Evolutionary conservation across 164 flowering plant genomes (phyloP).

Genomic region (Liquidambar formosana): DNA sequence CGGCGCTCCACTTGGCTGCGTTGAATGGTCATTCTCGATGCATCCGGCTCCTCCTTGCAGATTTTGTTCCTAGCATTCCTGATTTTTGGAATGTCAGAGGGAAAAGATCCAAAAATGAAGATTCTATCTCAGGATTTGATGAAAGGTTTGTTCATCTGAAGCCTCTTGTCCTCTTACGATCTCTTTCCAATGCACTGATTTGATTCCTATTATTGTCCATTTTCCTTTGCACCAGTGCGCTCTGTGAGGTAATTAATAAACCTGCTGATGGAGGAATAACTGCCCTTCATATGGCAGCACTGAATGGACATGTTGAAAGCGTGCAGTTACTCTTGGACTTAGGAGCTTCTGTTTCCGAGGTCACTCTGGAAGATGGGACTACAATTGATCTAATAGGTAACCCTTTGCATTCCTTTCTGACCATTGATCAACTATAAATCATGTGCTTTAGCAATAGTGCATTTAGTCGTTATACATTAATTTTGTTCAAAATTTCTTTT

Average conservation of each 20-base stretch:
- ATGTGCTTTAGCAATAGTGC: neutral
- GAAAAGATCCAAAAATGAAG: conserved; percentile 31
- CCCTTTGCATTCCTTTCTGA: neutral
- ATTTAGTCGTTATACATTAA: too few relatives aligned
- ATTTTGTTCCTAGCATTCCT: conserved; percentile 76
- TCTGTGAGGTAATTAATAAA: conserved; percentile 58
- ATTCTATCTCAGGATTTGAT: conserved; percentile 50
- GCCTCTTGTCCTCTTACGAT: conserved; percentile 2
- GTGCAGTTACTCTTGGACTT: conserved; percentile 77
- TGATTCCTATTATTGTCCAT: neutral
- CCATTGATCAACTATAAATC: neutral
- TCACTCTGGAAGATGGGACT: conserved; percentile 85
- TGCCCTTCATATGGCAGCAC: conserved; percentile 95
- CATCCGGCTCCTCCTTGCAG: conserved; percentile 82
- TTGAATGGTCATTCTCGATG: conserved; percentile 89
- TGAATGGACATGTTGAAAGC: conserved; percentile 84
- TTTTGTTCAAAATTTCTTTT: too few relatives aligned
- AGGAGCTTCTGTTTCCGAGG: conserved; percentile 70
- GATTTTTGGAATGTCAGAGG: conserved; percentile 43
- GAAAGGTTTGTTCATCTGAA: conserved; percentile 37
- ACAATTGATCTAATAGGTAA: conserved; percentile 90
- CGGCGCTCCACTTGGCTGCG: conserved; percentile 94
- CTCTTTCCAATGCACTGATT: neutral
- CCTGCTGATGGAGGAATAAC: conserved; percentile 95
- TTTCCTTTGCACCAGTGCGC: conserved; percentile 43